These are phyloP conservation scores for Jackrogersella multiformis DNA, from an alignment of 495 filamentous ascomycete species.

Conservation along the genomic window DNA sequence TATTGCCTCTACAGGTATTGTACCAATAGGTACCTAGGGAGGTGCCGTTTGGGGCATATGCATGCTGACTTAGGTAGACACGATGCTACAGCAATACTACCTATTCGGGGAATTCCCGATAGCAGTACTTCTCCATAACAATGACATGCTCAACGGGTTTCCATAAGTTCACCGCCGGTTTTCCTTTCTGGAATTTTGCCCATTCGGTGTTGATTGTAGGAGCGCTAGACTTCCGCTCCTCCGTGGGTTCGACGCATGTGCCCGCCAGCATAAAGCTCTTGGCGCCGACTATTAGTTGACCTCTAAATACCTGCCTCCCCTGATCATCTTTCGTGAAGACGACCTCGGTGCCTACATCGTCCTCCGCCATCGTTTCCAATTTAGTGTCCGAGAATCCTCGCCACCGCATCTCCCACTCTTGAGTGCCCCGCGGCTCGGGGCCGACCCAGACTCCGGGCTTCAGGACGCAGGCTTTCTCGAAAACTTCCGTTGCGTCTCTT, in stretches of 20 bases:
- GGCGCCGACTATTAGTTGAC: background rate
- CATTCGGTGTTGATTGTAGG: conserved; percentile 1
- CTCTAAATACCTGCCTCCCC: background rate
- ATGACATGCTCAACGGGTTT: conserved; percentile 10
- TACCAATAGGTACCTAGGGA: background rate
- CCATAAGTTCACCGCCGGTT: background rate
- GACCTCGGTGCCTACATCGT: background rate
- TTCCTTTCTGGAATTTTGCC: conserved; percentile 1
- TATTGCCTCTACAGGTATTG: no score
- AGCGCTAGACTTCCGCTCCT: background rate
- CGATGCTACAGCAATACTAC: background rate
- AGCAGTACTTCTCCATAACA: conserved; percentile 23
- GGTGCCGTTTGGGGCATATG: no score
- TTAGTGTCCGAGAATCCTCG: conserved; percentile 9
- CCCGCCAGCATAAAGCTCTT: background rate
- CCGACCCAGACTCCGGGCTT: conserved; percentile 11
- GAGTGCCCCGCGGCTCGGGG: conserved; percentile 6
- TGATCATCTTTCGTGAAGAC: background rate
- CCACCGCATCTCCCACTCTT: conserved; percentile 18
- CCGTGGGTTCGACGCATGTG: background rate
- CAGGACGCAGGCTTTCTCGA: conserved; percentile 17
- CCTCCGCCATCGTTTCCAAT: background rate
- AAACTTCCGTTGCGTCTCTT: conserved; percentile 4
- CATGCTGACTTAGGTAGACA: no score
- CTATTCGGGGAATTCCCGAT: conserved; percentile 5